A percentile compares a stretch with the other conserved stretches of the same genome.
Evolutionary conservation across 306 rosid genomes (phyloP).

Genomic region (Sicyos baderoa): DNA sequence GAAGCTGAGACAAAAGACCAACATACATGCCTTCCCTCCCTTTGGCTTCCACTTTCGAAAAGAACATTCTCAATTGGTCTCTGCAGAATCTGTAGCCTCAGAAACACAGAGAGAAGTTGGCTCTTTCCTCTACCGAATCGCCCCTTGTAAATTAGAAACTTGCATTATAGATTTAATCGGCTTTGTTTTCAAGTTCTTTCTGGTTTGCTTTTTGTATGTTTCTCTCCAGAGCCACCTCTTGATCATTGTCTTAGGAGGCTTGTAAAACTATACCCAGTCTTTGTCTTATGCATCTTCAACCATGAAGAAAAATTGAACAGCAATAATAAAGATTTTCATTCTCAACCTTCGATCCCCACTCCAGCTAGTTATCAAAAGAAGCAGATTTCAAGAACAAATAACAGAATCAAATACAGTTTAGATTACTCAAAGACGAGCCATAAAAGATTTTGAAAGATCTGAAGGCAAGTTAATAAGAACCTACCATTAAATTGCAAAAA

Average conservation of each 20-base stretch:
- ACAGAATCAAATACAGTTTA: too few species aligned
- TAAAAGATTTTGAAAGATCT: too few species aligned
- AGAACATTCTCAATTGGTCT: conserved; percentile 11
- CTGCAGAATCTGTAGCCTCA: conserved; percentile 44
- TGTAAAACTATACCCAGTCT: conserved; percentile 8
- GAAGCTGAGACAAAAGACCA: background rate
- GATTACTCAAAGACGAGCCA: too few species aligned
- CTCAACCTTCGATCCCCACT: background rate
- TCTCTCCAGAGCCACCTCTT: too few species aligned
- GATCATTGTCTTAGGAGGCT: too few species aligned
- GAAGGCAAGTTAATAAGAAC: too few species aligned
- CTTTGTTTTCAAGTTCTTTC: background rate
- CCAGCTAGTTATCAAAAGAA: too few species aligned
- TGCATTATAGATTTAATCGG: conserved; percentile 24
- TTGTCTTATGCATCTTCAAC: background rate
- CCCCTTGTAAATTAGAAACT: conserved; percentile 34
- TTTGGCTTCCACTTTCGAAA: conserved; percentile 5
- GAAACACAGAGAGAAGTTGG: conserved; percentile 31
- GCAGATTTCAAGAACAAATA: too few species aligned
- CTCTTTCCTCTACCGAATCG: background rate
- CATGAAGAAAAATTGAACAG: background rate
- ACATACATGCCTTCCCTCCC: background rate
- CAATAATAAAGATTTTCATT: background rate
- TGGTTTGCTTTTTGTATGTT: too few species aligned
- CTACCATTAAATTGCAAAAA: too few species aligned